Evolutionary conservation across 208 protist genomes (phyloP).

Genomic region (Plasmodiophora brassicae): DNA sequence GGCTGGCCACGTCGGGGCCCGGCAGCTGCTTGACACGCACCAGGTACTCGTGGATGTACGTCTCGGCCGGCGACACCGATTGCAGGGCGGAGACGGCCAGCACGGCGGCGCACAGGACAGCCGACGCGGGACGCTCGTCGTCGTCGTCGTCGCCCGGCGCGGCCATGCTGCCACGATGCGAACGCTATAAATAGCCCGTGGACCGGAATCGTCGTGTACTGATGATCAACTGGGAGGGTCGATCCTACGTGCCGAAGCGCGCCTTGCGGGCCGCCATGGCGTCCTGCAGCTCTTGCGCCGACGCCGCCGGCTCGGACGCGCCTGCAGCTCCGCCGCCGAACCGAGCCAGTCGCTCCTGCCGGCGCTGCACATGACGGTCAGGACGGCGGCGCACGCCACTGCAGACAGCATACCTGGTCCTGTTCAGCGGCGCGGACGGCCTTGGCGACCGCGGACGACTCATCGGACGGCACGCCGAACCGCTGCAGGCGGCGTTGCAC

Average conservation of each 20-base stretch:
- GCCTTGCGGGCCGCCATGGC: not conserved
- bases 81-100: not conserved
- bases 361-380: not conserved
- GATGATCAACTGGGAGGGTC: no score
- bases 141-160: no score
- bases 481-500: not conserved
- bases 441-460: not conserved
- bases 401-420: not conserved
- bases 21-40: not conserved
- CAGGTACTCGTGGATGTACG: not conserved
- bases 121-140: no score
- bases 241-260: not conserved
- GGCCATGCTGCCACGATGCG: no score
- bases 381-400: not conserved
- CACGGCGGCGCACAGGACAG: not conserved
- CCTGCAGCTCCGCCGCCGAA: not conserved
- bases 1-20: not conserved
- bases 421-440: not conserved
- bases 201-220: no score
- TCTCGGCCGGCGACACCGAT: not conserved
- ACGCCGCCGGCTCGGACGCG: not conserved
- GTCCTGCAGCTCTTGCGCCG: not conserved
- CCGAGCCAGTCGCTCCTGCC: not conserved
- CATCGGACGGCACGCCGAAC: not conserved
- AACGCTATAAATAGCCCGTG: no score